Evolutionary conservation across 2,329 filamentous ascomycete genomes (phyloP), one percentile per base, ranked within the genome.

Genomic region (Colletotrichum phormii): DNA sequence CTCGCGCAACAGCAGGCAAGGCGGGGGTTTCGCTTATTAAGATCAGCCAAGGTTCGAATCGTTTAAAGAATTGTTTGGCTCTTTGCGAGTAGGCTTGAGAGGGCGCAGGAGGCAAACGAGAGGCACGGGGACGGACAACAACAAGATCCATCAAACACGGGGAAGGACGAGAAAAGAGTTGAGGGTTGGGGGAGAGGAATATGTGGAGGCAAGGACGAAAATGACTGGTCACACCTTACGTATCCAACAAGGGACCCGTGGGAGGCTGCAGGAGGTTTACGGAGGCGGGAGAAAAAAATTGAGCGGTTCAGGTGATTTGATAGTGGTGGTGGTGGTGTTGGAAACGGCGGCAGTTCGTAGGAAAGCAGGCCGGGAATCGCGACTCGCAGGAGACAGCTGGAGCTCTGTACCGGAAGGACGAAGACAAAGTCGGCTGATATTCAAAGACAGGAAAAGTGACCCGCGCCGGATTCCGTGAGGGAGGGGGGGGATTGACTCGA

Each of bases 211-310:
- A 18, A n/a, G 24, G 29, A 71, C 71, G 61, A 65, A 65, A 71
- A 71, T 71, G 66, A 71, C 66, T 73, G 66, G 71, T 64, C 66
- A 71, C 66, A 73, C 71, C 71, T 73, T 73, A 33, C 35, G 55
- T 70, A 61, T 57, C 53, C 66, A 49, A 46, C 5, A 54, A 65
- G 60, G 55, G 61, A 65, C 42, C 53, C 64, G 42, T 55, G 53
- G 59, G 64, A 61, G 59, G 24, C 33, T 55, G 66, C 66, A 68
- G 55, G 54, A 65, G 46, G 55, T 55, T 64, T 53, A 35, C 29
- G 31, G 29, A 59, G 22, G 42, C 31, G 26, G 33, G n/a, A 55
- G 42, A 24, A 59, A 24, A 51, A 42, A 54, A 54, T 53, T 37
- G 31, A 29, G 6, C 31, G 29, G 46, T n/a, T 11, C 55, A 42